A percentile compares a stretch with the other conserved stretches of the same genome.
phyloP scores from a whole-genome alignment of 306 rosid species.

The Castanopsis chinensis region DNA sequence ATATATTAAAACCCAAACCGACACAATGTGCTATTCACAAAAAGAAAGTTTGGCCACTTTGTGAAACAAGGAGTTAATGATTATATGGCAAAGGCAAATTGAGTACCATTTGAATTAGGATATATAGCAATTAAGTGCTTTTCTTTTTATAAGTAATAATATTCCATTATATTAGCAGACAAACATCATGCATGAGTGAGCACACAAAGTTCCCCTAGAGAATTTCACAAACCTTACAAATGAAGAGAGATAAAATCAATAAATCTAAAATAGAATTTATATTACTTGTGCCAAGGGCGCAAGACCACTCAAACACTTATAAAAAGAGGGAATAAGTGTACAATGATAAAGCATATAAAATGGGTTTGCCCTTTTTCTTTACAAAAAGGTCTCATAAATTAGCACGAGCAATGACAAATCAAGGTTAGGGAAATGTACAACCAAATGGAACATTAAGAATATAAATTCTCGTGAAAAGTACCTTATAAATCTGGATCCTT shows the following conservation, averaged over 20 bases:
- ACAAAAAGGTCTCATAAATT: background rate
- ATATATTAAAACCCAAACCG: background rate
- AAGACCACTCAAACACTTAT: too few species aligned
- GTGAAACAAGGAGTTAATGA: background rate
- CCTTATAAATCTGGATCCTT: conserved; percentile 35
- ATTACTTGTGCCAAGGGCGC: too few species aligned
- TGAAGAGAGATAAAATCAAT: too few species aligned
- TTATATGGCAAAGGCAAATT: background rate
- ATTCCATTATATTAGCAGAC: too few species aligned
- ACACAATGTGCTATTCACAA: background rate
- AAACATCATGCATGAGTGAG: too few species aligned
- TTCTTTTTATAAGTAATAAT: too few species aligned
- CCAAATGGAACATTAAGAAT: background rate
- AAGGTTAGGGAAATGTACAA: background rate
- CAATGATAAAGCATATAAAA: background rate
- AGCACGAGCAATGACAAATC: background rate
- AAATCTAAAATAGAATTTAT: too few species aligned
- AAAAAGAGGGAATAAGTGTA: too few species aligned
- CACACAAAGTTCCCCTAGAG: too few species aligned
- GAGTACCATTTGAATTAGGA: too few species aligned
- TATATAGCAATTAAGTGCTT: too few species aligned
- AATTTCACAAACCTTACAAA: too few species aligned
- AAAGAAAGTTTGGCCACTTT: background rate
- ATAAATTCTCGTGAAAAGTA: conserved; percentile 14
- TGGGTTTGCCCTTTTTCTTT: background rate